Base-by-base conservation (phyloP, 139 green algal genomes). In the Choricystis sp. region DNA sequence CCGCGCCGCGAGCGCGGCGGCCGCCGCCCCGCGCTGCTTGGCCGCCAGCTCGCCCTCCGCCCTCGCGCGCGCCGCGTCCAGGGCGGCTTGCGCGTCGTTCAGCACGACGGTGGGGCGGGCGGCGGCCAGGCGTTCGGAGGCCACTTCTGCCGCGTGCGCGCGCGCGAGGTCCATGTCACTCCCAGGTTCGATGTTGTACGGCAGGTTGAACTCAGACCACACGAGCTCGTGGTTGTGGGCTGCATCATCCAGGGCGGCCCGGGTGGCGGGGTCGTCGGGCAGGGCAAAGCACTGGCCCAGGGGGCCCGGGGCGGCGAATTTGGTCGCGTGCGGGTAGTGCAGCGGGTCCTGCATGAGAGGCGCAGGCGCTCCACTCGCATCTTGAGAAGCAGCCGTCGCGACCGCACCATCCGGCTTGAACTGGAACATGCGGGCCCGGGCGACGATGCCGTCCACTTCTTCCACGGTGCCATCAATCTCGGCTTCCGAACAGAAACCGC, bases 251-350 rank as follows among this genome's bases (percentile, higher is more conserved):
- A 52, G 9, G 40, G 40, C 40, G 9, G 40, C 9, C 9, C 40
- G 40, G 9, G 16, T 21, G 40, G 40, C 40, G 9, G 40, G 40
- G 72, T 88, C 81, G 28, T 84, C 66, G 21, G 81, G 78, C 24
- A 88, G 56, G 49, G 77, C 63, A 72, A 79, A 74, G 31, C 68
- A 73, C 62, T 85, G 77, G n/a, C 83, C 83, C 61, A 82, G 62
- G 19, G 83, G 83, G 26, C 82, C 81, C 5, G 78, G 78, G 5
- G 72, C 72, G 69, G 79, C 69, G 52, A 72, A 87, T 64, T 81
- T 78, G 69, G 83, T 89, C 67, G 75, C 73, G 65, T 85, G 76
- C 1, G 83, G 83, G 76, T 87, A 89, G 66, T 85, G 79, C 65
- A 87, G 75, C 3, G 83, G 83, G 71, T 89, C 78, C 71, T 89